Percentiles rank a stretch among this genome's conserved stretches.
Conservation (phyloP, 164 flowering plant genomes). For the Santalum album region DNA sequence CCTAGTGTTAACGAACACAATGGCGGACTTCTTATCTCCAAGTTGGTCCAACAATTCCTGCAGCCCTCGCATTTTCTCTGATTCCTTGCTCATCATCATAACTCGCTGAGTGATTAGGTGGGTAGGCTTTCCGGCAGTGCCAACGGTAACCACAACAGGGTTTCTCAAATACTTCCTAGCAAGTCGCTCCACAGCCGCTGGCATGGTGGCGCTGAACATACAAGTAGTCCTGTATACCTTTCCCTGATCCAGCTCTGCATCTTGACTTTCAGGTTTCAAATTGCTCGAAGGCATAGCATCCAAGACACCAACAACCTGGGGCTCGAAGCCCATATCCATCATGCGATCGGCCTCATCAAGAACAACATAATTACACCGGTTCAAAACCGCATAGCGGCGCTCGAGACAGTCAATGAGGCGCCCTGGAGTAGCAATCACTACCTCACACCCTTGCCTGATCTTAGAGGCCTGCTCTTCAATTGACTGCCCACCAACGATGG, state of each 20-base stretch:
- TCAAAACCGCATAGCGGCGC: constrained; percentile 66
- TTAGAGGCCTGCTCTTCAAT: constrained; percentile 87
- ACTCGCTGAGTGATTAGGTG: constrained; percentile 73
- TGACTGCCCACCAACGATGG: constrained; percentile 86
- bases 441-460: constrained; percentile 79
- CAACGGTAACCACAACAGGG: constrained; percentile 84
- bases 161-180: constrained; percentile 88
- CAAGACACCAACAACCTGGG: constrained; percentile 77
- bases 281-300: constrained; percentile 95
- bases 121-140: constrained; percentile 91
- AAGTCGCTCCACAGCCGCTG: constrained; percentile 82
- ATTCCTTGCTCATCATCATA: constrained; percentile 66
- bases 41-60: constrained; percentile 63
- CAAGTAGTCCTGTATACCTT: constrained; percentile 80
- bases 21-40: constrained; percentile 83
- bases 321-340: constrained; percentile 97
- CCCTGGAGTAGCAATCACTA: constrained; percentile 89
- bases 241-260: constrained; percentile 86
- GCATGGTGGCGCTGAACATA: constrained; percentile 98
- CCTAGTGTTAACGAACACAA: constrained; percentile 81
- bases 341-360: constrained; percentile 92
- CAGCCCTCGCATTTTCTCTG: constrained; percentile 56
- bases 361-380: constrained; percentile 84
- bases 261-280: constrained; percentile 87
- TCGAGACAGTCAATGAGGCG: constrained; percentile 77